Evolutionary conservation across 78 protist genomes (phyloP).

Genomic region (Dictyostelium discoideum): dicty_2.7 NC_007089.4:2590001-2590500

Average conservation of each 20-base stretch:
- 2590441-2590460: slow-evolving; percentile 68
- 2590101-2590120: slow-evolving; percentile 38
- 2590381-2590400: slow-evolving; percentile 76
- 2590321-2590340: slow-evolving; percentile 87
- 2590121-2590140: neutral
- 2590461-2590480: slow-evolving; percentile 56
- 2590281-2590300: slow-evolving; percentile 94
- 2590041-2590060: slow-evolving; percentile 19
- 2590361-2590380: slow-evolving; percentile 83
- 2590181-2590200: slow-evolving; percentile 63
- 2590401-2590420: neutral
- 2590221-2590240: slow-evolving; percentile 13
- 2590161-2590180: slow-evolving; percentile 48
- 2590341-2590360: slow-evolving; percentile 88
- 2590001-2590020: slow-evolving; percentile 60
- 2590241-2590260: slow-evolving; percentile 91
- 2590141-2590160: neutral
- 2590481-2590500: slow-evolving; percentile 88
- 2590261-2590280: slow-evolving; percentile 94
- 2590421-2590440: slow-evolving; percentile 70
- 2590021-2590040: slow-evolving; percentile 42
- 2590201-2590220: slow-evolving; percentile 38
- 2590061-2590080: slow-evolving; percentile 38
- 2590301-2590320: slow-evolving; percentile 91
- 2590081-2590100: slow-evolving; percentile 53